phyloP scores from a whole-genome alignment of 2,329 filamentous ascomycete species.

The Sporothrix pallida region DNA sequence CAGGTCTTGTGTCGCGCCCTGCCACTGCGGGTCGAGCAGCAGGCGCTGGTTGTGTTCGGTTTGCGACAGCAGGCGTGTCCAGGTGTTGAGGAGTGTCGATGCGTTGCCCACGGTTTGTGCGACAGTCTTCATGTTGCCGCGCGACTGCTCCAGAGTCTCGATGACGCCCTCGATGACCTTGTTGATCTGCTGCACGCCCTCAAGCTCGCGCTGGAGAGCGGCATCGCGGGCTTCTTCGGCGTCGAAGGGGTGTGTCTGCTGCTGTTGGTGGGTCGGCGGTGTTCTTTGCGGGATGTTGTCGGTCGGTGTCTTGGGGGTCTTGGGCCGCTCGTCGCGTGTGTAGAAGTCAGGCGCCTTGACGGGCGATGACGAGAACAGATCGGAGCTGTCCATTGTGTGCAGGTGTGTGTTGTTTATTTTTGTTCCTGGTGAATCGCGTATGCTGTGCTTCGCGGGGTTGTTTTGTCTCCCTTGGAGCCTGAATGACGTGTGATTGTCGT shows the following conservation, averaged over 20 bases:
- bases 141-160: slow-evolving; percentile 71
- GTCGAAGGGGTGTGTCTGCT: slow-evolving; percentile 57
- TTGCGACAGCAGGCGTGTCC: slow-evolving; percentile 94
- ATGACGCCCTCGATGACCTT: slow-evolving; percentile 81
- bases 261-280: slow-evolving; percentile 33
- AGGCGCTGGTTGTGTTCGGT: slow-evolving; percentile 97
- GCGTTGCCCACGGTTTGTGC: slow-evolving; percentile 84
- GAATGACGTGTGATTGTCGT: slow-evolving; percentile 24
- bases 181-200: slow-evolving; percentile 85
- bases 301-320: slow-evolving; percentile 56
- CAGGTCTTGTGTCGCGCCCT: slow-evolving; percentile 84
- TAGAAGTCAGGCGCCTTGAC: slow-evolving; percentile 32
- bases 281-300: slow-evolving; percentile 38
- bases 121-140: slow-evolving; percentile 85
- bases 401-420: not conserved
- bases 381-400: slow-evolving; percentile 39
- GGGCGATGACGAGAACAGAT: slow-evolving; percentile 40
- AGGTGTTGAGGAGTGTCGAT: slow-evolving; percentile 88
- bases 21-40: slow-evolving; percentile 86
- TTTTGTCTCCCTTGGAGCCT: not conserved
- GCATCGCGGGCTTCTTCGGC: slow-evolving; percentile 73
- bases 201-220: slow-evolving; percentile 76
- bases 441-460: not conserved
- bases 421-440: not conserved
- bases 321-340: slow-evolving; percentile 44